Evolutionary conservation across 257 asterid species (phyloP).

Genomic region (Thymus quinquecostatus): DNA sequence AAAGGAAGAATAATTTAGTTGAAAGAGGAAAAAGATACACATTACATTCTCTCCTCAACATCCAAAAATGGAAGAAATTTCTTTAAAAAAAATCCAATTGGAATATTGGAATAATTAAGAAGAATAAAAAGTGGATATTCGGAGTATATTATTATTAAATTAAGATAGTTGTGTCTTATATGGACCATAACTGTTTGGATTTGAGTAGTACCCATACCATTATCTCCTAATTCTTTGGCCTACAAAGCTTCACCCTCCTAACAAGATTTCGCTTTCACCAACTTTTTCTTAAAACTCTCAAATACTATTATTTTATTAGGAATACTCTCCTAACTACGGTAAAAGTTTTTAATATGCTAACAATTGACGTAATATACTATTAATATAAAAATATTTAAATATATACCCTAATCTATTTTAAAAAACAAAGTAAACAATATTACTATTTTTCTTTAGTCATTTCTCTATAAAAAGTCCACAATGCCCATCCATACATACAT

Average conservation of each 20-base stretch:
- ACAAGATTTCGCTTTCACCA: not conserved
- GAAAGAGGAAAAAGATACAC: not conserved
- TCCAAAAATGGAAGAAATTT: not conserved
- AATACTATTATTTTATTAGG: not conserved
- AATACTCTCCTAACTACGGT: too few species aligned
- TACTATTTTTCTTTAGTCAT: too few species aligned
- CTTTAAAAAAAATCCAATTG: not conserved
- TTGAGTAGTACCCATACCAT: not conserved
- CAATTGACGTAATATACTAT: too few species aligned
- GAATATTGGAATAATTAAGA: not conserved
- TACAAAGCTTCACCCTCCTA: conserved; percentile 1
- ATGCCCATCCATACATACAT: too few species aligned
- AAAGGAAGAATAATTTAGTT: not conserved
- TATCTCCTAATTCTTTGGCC: conserved; percentile 15
- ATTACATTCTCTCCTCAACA: not conserved
- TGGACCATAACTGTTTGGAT: conserved; percentile 22
- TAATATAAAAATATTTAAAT: too few species aligned
- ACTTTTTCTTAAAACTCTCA: not conserved
- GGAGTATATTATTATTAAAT: not conserved
- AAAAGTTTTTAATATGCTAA: too few species aligned
- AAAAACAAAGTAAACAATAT: too few species aligned
- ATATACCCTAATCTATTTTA: too few species aligned
- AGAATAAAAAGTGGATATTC: conserved; percentile 22
- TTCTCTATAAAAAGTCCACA: not conserved
- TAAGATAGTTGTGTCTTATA: not conserved